Percentiles rank a stretch among this genome's conserved stretches.
Evolutionary conservation across 2,329 filamentous ascomycete genomes (phyloP).

Genomic region (Pleoardoris graminearum): DNA sequence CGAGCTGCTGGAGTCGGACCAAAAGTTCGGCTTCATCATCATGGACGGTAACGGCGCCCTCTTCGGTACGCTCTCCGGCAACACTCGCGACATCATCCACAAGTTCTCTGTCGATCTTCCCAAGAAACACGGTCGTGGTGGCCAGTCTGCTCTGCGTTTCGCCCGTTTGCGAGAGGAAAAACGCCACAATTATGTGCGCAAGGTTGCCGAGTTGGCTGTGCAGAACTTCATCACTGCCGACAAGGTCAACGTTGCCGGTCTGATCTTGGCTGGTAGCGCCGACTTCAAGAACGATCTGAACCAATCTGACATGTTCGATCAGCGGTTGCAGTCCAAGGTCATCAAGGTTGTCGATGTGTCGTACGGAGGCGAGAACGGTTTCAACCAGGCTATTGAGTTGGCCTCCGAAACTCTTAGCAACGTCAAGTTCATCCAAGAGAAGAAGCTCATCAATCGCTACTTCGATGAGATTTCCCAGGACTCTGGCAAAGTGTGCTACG

Average conservation of each 20-base stretch:
- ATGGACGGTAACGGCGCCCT: slow-evolving; percentile 99
- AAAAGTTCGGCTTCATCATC: slow-evolving; percentile 99
- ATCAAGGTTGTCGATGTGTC: slow-evolving; percentile 99
- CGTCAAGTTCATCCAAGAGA: slow-evolving; percentile 99
- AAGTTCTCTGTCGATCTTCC: slow-evolving; percentile 98
- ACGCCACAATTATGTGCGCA: slow-evolving; percentile 99
- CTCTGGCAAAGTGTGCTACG: slow-evolving; percentile 95
- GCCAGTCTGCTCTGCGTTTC: slow-evolving; percentile 99
- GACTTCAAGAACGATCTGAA: slow-evolving; percentile 99
- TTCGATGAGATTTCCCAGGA: slow-evolving; percentile 99
- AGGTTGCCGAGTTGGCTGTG: slow-evolving; percentile 95
- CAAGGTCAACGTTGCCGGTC: slow-evolving; percentile 95
- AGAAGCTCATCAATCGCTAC: slow-evolving; percentile 98
- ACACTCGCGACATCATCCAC: slow-evolving; percentile 94
- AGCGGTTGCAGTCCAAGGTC: slow-evolving; percentile 87
- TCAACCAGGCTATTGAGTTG: slow-evolving; percentile 98
- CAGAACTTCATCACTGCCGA: slow-evolving; percentile 99
- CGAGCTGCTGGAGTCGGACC: slow-evolving; percentile 96
- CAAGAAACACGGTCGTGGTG: slow-evolving; percentile 99
- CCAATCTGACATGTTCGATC: slow-evolving; percentile 95
- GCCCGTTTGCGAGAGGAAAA: slow-evolving; percentile 99
- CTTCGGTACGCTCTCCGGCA: slow-evolving; percentile 95
- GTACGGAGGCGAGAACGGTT: slow-evolving; percentile 98
- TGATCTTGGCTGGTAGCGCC: slow-evolving; percentile 94
- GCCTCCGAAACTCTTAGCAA: slow-evolving; percentile 94